Conservation (phyloP, 2,329 filamentous ascomycete species). For the Orbilia javanica region DNA sequence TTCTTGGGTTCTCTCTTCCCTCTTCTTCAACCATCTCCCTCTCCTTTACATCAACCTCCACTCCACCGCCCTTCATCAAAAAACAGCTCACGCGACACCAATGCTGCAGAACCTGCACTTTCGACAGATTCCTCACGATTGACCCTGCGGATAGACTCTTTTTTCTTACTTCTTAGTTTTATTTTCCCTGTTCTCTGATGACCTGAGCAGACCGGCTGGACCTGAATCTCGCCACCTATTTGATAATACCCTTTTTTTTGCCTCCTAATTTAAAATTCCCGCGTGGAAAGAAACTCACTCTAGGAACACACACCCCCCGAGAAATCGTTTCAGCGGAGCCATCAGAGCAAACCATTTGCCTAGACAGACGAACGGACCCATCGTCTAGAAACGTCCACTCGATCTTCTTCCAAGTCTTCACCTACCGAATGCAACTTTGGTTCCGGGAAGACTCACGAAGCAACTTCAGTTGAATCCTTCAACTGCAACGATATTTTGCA, state of each 20-base stretch:
- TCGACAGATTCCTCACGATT: slow-evolving; percentile 23
- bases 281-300: slow-evolving; percentile 54
- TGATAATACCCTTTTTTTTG: slow-evolving; percentile 29
- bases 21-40: slow-evolving; percentile 26
- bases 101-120: not conserved
- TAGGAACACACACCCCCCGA: slow-evolving; percentile 56
- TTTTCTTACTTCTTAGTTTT: not conserved
- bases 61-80: slow-evolving; percentile 7
- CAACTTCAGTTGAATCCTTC: not conserved
- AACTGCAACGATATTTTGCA: slow-evolving; percentile 26
- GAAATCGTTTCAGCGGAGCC: slow-evolving; percentile 50
- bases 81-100: slow-evolving; percentile 51
- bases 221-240: slow-evolving; percentile 55
- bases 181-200: slow-evolving; percentile 34
- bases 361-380: not conserved
- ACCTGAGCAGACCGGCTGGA: slow-evolving; percentile 35
- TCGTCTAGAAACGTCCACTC: slow-evolving; percentile 11
- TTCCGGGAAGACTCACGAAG: slow-evolving; percentile 30
- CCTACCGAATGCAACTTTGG: slow-evolving; percentile 55
- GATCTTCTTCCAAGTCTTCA: slow-evolving; percentile 34
- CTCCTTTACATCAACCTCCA: slow-evolving; percentile 33
- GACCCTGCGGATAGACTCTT: slow-evolving; percentile 20
- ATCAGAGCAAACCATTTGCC: slow-evolving; percentile 23
- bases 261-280: slow-evolving; percentile 45
- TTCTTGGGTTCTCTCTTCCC: slow-evolving; percentile 21